Percentiles rank a stretch among this genome's conserved stretches.
Conservation (phyloP, 1,284 basidiomycete genomes). For the Ustilago esculenta region DNA sequence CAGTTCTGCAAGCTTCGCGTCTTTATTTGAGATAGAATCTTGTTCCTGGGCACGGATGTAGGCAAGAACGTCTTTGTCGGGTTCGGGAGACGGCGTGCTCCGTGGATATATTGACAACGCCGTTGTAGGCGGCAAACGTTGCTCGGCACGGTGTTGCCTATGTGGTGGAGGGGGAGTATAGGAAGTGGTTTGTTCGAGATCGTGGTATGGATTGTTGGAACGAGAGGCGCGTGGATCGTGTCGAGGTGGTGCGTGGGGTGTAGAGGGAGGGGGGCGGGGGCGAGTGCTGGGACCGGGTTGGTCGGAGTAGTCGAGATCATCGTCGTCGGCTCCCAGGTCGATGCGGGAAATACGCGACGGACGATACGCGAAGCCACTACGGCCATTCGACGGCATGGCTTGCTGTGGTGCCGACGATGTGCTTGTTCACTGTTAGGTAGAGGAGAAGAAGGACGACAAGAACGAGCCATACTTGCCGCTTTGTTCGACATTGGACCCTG, state of each 20-base stretch:
- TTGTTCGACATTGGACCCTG: no score
- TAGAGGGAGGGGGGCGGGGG: constrained; percentile 9
- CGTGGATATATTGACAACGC: not conserved
- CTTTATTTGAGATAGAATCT: not conserved
- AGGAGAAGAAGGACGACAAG: not conserved
- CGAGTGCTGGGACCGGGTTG: constrained; percentile 29
- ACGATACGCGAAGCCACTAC: not conserved
- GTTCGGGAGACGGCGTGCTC: constrained; percentile 19
- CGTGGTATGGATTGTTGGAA: not conserved
- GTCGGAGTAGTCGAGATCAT: constrained; percentile 34
- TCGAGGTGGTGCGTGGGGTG: not conserved
- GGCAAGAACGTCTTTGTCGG: constrained; percentile 38
- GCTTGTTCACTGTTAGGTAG: not conserved
- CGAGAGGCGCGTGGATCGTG: constrained; percentile 3
- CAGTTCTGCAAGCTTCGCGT: constrained; percentile 27
- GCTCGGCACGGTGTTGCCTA: not conserved
- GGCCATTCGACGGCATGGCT: constrained; percentile 4
- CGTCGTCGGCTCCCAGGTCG: constrained; percentile 18
- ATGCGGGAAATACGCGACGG: constrained; percentile 16
- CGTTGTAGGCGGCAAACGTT: not conserved
- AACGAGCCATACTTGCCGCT: not conserved
- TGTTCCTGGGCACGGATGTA: constrained; percentile 34
- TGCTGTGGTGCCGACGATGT: no score
- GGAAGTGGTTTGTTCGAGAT: not conserved
- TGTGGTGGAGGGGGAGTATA: not conserved